Evolutionary conservation across 2,329 filamentous ascomycete genomes (phyloP), one percentile per base, ranked within the genome.

Genomic region (Tolypocladium tropicale): DNA sequence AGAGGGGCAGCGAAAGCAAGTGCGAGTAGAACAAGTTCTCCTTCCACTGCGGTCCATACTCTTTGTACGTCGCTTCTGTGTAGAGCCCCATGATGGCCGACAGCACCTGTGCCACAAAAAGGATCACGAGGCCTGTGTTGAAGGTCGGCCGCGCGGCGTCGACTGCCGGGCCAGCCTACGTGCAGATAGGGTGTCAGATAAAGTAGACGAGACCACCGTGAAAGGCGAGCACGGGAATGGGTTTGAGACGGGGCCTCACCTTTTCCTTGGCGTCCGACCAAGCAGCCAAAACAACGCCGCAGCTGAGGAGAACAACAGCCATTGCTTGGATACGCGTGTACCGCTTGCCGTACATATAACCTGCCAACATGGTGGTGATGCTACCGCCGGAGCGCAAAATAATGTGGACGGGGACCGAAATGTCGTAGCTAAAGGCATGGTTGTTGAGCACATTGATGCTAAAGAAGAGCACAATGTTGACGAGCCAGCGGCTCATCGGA

Each of bases 21-120:
- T 88, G 85, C 2, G 89, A 95, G 75, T 97, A 99, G 75, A 99
- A 97, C 14, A 99, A 79, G 62, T 96, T 96, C 70, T 97, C 94
- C 63, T 87, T 88, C 90, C 94, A 97, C 70, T 94, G 88, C 33
- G 89, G 88, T 6, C 92, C 91, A 70, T 96, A 91, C 56, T 80
- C 81, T 57, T 81, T 81, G 74, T 97, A 99, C 1, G 92, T 90
- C 62, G 91, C 85, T 70, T 99, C 92, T 0, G 93, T 93, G 69
- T 96, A 97, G 33, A 96, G 81, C 5, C 94, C 94, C 87, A 97
- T 96, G 66, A 92, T 88, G 25, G 94, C 91, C 9, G 91, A 95
- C 25, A 97, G 80, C 5, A 95, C 74, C 72, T 99, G 94, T 1
- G 94, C 94, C 39, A 95, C 70, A 50, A 95, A 89, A 18, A 99